Percentiles rank a stretch among this genome's conserved stretches.
These are phyloP conservation scores for Skeletonema grethae DNA, from an alignment of 108 stramenopile genomes.

Conservation along the genomic window DNA sequence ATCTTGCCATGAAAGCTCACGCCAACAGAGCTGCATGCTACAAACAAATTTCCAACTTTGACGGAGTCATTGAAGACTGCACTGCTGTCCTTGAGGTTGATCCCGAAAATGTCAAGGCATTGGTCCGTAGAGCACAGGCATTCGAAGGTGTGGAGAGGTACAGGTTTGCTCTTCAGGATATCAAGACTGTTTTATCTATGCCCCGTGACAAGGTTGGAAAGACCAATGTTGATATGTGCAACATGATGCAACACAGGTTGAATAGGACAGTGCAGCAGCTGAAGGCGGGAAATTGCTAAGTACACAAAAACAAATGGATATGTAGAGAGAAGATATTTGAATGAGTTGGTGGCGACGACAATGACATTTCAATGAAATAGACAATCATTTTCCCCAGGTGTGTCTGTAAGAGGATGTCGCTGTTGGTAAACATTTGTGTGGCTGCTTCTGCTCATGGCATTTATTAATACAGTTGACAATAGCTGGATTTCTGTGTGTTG, in stretches of 20 bases:
- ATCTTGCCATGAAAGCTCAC: conserved; percentile 94
- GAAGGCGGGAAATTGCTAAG: conserved; percentile 50
- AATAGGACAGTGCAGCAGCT: conserved; percentile 93
- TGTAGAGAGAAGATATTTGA: neutral
- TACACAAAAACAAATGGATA: neutral
- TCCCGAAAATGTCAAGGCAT: conserved; percentile 96
- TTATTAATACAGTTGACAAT: neutral
- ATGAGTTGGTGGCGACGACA: neutral
- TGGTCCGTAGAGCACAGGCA: conserved; percentile 98
- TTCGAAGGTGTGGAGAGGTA: conserved; percentile 97
- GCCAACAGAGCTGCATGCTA: conserved; percentile 98
- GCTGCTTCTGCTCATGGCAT: neutral
- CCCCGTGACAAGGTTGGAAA: conserved; percentile 89
- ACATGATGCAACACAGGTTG: conserved; percentile 94
- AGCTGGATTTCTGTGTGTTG: conserved; percentile 1
- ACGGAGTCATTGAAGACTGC: conserved; percentile 95
- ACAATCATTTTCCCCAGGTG: neutral
- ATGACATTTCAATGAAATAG: neutral
- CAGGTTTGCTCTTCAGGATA: conserved; percentile 97
- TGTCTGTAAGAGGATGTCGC: neutral
- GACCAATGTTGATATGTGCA: conserved; percentile 91
- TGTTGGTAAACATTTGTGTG: neutral
- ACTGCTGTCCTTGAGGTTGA: conserved; percentile 95
- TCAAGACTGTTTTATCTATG: conserved; percentile 93
- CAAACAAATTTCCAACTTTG: conserved; percentile 99